Evolutionary conservation across 2,329 filamentous ascomycete species (phyloP).

Genomic region (Alternaria brassicae): DNA sequence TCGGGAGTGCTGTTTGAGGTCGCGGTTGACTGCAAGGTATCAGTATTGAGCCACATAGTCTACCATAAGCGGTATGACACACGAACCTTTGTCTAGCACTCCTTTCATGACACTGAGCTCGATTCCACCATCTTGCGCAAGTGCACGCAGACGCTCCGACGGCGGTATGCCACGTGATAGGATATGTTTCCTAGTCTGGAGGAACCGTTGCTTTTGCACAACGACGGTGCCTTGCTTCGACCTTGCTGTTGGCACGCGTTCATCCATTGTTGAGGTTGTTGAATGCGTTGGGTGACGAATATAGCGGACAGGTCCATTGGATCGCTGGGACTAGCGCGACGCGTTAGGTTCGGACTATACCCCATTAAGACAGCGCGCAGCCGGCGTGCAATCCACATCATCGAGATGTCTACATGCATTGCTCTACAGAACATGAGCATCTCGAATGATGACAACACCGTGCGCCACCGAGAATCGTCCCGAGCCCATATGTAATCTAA

Average conservation of each 20-base stretch:
- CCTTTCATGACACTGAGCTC: conserved; percentile 58
- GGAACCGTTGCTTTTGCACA: conserved; percentile 69
- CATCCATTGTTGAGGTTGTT: conserved; percentile 10
- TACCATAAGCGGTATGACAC: too few relatives aligned
- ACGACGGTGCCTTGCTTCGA: conserved; percentile 55
- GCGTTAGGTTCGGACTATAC: background rate
- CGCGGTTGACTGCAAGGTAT: conserved; percentile 71
- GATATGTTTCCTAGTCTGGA: conserved; percentile 67
- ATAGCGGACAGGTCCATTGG: background rate
- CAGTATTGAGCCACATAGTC: too few relatives aligned
- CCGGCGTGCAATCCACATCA: too few relatives aligned
- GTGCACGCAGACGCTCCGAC: conserved; percentile 62
- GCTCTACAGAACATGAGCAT: conserved; percentile 24
- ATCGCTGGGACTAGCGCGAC: conserved; percentile 15
- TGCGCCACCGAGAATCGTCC: conserved; percentile 21
- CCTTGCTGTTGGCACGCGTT: conserved; percentile 13
- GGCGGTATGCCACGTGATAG: conserved; percentile 67
- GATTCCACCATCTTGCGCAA: conserved; percentile 56
- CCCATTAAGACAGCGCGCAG: background rate
- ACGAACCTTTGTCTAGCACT: conserved; percentile 61
- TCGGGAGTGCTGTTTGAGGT: conserved; percentile 69
- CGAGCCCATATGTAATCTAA: conserved; percentile 5
- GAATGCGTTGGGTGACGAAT: background rate
- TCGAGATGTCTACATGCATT: conserved; percentile 31
- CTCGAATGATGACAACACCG: background rate